Base-by-base conservation (phyloP, 179 eudicot species). In the Sideroxylon spinosum region DNA sequence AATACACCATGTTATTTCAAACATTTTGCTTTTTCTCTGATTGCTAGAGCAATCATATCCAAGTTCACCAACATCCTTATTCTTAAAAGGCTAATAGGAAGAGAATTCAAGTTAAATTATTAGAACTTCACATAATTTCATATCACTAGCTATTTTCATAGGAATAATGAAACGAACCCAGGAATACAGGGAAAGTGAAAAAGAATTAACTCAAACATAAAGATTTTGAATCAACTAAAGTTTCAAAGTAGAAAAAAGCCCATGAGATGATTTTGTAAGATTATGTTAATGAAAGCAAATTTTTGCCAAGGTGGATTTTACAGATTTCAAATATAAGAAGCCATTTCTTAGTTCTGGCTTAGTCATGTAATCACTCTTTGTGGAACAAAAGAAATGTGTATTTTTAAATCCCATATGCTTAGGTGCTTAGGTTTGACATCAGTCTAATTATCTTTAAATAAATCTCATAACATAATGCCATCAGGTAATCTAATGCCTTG, bases 1-100 rank as follows among this genome's bases (percentile, higher is more conserved):
- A n/a, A n/a, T n/a, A n/a, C n/a, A n/a, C n/a, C n/a, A n/a, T n/a
- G n/a, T n/a, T 73, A 23, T 55, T 78, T 26, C 81, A 72, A 79
- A 81, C 89, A 81, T 82, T 84, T 78, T 84, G 82, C 97, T 92
- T 77, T 91, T 93, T 78, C 86, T 84, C 74, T 84, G 82, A 79
- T 76, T 81, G 16, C 82, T 79, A 22, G 64, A 53, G 85, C 68
- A 78, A 78, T 74, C 89, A 81, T 78, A 69, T 9, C 78, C 84
- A 80, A 71, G 59, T 76, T 75, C 83, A 76, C 86, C 55, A 56
- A 83, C 88, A 73, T 71, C 73, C 80, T 68, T 65, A 52, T 75
- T 69, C 75, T 76, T 74, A 69, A 32, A 74, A 68, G 94, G 94
- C 89, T 95, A 91, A 86, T 60, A 62, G 25, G 72, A 28, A 23